Base-by-base conservation (phyloP, 2,329 filamentous ascomycete species). In the Trichoderma cornu-damae region DNA sequence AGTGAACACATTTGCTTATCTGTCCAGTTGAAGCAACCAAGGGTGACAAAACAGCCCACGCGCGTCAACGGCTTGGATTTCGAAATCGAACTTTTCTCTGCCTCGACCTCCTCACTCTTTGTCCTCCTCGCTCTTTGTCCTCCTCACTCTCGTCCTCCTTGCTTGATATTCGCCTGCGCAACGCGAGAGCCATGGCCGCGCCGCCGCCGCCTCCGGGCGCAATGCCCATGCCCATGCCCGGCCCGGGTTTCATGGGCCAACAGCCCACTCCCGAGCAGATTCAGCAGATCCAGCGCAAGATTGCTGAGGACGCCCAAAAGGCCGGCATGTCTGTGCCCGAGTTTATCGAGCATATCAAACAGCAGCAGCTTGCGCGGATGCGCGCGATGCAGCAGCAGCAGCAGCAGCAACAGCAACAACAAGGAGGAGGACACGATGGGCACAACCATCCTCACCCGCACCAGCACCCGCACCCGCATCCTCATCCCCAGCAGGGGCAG, bases 201-300 rank as follows among this genome's bases (percentile, higher is more conserved):
- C 67, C 66, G 47, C 66, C 67, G 51, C 64, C 30, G 62, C 63
- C 22, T 63, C 61, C 38, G 64, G 68, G 54, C 53, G 55, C 53
- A 57, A 34, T 57, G 53, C 53, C 53, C 4, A 57, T 32, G 69
- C 68, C 58, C 70, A 54, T 74, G 64, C 71, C 70, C 14, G 61
- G 67, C 1, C 52, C 71, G 34, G 72, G 70, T 54, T 56, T 56
- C 40, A 54, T 50, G 51, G 64, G 62, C 6, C 75, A 77, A 63
- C 77, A 74, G 70, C 90, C 90, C 32, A 84, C 86, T 18, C 91
- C 88, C 48, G 88, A 96, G 75, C 91, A 96, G 76, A 89, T 96
- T 62, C 83, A 84, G 57, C 80, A 82, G 57, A 94, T 96, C 80
- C 89, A 95, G 72, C 83, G 85, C 65, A 88, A 94, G 73, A 77